Evolutionary conservation across 805 yeast genomes (phyloP), one percentile per base, ranked within the genome.

Genomic region (Candida montana): DNA sequence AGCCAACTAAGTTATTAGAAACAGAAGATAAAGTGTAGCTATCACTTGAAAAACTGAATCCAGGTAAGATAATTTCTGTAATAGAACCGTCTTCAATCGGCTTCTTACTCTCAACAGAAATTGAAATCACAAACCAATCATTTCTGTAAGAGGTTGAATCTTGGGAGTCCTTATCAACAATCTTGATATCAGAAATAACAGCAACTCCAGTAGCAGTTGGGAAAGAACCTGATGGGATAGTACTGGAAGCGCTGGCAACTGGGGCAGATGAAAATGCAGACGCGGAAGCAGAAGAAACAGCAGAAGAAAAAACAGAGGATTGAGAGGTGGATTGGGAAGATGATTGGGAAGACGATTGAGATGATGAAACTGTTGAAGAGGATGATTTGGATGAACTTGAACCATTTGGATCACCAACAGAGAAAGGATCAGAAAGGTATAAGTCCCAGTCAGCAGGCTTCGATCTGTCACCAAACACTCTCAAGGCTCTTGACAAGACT

Each of bases 391-490:
- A 17, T 13, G 32, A 30, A 17, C 21, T 17, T 16, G 16, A n/a
- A 8, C 5, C 20, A 17, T 16, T 17, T 6, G 27, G 10, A 17
- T 17, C 30, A 16, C 20, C 20, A 17, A 24, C 21, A 13, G 18
- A 11, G 17, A 47, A 44, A 2, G 43, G 39, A 31, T 39, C 46
- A 7, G 48, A 37, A 7, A 44, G 17, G 31, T 2, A 33, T 23
- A 39, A n/a, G 16, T 39, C 31, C 50, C 50, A 47, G 29, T 47
- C 50, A 7, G 31, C 42, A 7, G 13, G 27, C 27, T 34, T 37
- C 5, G 28, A 27, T 31, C 27, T 23, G 10, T 28, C 31, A 34
- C 50, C 50, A 27, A 44, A 45, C 31, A 34, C 42, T 18, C 18
- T 47, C 23, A 47, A 32, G 7, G 42, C 37, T 35, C 50, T 41